phyloP scores from a whole-genome alignment of 306 rosid species.

The Castanospermum australe region DNA sequence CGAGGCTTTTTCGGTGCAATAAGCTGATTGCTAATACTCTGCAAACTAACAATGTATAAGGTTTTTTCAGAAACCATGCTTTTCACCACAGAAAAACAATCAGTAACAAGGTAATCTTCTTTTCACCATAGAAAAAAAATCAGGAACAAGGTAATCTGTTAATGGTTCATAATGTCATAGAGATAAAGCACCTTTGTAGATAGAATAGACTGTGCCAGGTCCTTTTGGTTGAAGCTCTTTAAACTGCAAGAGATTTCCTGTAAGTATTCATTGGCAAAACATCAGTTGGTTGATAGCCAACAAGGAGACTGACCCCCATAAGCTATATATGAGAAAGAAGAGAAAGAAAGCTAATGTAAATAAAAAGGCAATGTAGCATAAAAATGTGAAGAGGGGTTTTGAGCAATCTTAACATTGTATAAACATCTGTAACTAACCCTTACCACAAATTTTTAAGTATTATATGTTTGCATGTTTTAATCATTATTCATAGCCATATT shows the following conservation, averaged over 20 bases:
- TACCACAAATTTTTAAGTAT: background rate
- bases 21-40: constrained; percentile 41
- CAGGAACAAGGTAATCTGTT: background rate
- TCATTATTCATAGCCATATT: constrained; percentile 17
- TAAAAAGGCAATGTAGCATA: background rate
- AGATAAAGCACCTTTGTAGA: constrained; percentile 58
- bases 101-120: background rate
- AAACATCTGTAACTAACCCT: background rate
- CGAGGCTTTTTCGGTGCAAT: constrained; percentile 39
- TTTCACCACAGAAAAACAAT: too few species aligned
- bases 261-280: constrained; percentile 30
- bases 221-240: constrained; percentile 37
- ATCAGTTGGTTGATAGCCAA: constrained; percentile 19
- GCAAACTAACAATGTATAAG: constrained; percentile 43
- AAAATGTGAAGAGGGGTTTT: constrained; percentile 16
- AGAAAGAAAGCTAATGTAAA: background rate
- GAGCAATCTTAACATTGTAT: background rate
- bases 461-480: constrained; percentile 21
- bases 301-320: background rate
- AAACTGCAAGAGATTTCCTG: constrained; percentile 59
- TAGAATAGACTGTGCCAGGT: constrained; percentile 29
- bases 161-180: background rate
- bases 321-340: constrained; percentile 12
- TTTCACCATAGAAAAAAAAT: constrained; percentile 15
- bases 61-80: background rate